A percentile compares a stretch with the other conserved stretches of the same genome.
These are phyloP conservation scores for Rhododendron ferrugineum DNA, from an alignment of 148 eudicot species.

Conservation along the genomic window DNA sequence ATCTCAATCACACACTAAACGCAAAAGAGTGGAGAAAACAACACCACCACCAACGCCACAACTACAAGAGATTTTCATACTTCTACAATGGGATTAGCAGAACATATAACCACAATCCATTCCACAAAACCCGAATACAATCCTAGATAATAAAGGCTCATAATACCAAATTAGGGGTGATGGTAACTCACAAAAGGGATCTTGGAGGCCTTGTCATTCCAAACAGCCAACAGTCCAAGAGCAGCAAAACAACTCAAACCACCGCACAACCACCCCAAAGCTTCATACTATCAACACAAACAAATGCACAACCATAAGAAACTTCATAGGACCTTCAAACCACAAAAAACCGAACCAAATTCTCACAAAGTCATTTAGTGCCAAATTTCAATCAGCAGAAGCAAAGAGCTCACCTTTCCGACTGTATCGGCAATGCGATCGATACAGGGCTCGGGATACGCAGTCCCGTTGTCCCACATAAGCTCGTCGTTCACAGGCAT, in stretches of 20 bases:
- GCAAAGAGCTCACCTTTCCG: conserved; percentile 47
- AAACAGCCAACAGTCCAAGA: conserved; percentile 69
- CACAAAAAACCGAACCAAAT: not conserved
- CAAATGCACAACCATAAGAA: not conserved
- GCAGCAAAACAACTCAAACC: conserved; percentile 72
- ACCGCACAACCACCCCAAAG: conserved; percentile 88
- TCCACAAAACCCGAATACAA: not conserved
- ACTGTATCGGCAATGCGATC: conserved; percentile 94
- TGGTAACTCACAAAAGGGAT: conserved; percentile 67
- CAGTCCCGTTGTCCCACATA: conserved; percentile 81
- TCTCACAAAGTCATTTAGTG: not conserved
- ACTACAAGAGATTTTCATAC: too few species aligned
- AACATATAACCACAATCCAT: not conserved
- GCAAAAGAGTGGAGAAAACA: not conserved
- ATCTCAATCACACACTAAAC: not conserved
- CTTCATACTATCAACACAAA: conserved; percentile 61
- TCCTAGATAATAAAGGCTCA: not conserved
- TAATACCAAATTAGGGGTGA: not conserved
- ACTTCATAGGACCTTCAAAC: not conserved
- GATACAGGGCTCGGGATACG: conserved; percentile 86
- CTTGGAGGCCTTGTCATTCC: conserved; percentile 82
- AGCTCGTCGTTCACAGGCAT: conserved; percentile 77
- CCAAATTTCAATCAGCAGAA: not conserved
- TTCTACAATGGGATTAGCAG: not conserved
- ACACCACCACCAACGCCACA: not conserved